phyloP scores from a whole-genome alignment of 129 eudicot genomes.

The Erigeron canadensis region DNA sequence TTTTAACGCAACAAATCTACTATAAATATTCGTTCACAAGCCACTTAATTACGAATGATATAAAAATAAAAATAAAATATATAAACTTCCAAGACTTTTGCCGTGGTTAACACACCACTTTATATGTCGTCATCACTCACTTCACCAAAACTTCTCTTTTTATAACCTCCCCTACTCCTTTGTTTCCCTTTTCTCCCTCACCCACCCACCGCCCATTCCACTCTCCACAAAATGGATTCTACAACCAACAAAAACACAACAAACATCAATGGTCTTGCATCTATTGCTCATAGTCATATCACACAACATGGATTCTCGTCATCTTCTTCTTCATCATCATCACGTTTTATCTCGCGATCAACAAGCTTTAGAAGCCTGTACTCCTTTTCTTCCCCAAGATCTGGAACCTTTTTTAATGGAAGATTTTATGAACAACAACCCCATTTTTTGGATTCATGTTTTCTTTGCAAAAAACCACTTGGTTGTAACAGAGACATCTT shows the following conservation, averaged over 20 bases:
- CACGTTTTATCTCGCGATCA: conserved; percentile 36
- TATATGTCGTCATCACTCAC: conserved; percentile 16
- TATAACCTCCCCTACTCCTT: conserved; percentile 22
- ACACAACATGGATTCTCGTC: not conserved
- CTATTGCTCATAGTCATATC: conserved; percentile 34
- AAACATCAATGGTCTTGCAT: conserved; percentile 22
- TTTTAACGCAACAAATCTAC: no score
- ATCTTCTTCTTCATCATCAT: not conserved
- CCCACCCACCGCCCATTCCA: conserved; percentile 1
- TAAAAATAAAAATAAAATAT: no score
- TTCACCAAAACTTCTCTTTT: conserved; percentile 42
- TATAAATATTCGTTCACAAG: no score
- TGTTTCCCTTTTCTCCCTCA: conserved; percentile 3
- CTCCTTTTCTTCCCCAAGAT: conserved; percentile 33
- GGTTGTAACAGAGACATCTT: conserved; percentile 51
- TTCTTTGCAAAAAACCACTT: conserved; percentile 47
- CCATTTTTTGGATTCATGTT: conserved; percentile 40
- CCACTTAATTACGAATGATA: no score
- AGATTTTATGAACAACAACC: conserved; percentile 40
- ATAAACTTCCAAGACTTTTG: conserved; percentile 21
- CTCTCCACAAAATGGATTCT: conserved; percentile 31
- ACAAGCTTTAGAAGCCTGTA: conserved; percentile 21
- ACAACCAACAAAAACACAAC: conserved; percentile 6
- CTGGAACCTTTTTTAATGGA: conserved; percentile 34
- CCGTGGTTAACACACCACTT: conserved; percentile 34